phyloP scores from a whole-genome alignment of 2,329 filamentous ascomycete species.

The Mariannaea sp. region DNA sequence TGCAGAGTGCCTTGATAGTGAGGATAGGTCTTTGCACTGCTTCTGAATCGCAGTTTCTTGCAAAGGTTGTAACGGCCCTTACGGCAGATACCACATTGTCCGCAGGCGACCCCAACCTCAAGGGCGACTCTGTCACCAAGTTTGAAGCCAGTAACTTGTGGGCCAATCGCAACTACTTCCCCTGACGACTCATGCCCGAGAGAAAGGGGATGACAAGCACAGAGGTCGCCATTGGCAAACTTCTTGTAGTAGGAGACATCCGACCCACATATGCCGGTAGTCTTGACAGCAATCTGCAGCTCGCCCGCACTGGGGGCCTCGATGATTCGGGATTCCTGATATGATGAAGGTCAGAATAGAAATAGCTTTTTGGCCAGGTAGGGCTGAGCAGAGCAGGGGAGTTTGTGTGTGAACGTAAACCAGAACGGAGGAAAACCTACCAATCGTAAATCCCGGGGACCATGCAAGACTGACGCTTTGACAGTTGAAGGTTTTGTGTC shows the following conservation, averaged over 20 bases:
- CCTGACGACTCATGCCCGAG: slow-evolving; percentile 68
- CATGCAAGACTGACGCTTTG: slow-evolving; percentile 62
- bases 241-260: slow-evolving; percentile 75
- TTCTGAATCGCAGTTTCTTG: slow-evolving; percentile 65
- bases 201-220: slow-evolving; percentile 67
- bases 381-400: slow-evolving; percentile 29
- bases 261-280: slow-evolving; percentile 71
- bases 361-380: slow-evolving; percentile 26
- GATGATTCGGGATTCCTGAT: slow-evolving; percentile 56
- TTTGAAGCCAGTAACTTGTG: slow-evolving; percentile 56
- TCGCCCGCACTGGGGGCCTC: slow-evolving; percentile 55
- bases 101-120: slow-evolving; percentile 61
- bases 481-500: slow-evolving; percentile 50
- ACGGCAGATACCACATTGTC: slow-evolving; percentile 55
- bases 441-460: slow-evolving; percentile 60
- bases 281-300: slow-evolving; percentile 67
- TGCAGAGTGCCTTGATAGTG: slow-evolving; percentile 68
- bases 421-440: slow-evolving; percentile 46
- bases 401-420: slow-evolving; percentile 7
- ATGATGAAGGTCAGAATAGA: slow-evolving; percentile 22
- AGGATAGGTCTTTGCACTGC: slow-evolving; percentile 65
- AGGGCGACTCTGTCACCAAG: slow-evolving; percentile 63
- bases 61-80: slow-evolving; percentile 65
- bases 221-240: slow-evolving; percentile 72
- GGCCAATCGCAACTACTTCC: slow-evolving; percentile 60